Base-by-base conservation (phyloP, 2,329 filamentous ascomycete species). In the Nigrospora osmanthi region DNA sequence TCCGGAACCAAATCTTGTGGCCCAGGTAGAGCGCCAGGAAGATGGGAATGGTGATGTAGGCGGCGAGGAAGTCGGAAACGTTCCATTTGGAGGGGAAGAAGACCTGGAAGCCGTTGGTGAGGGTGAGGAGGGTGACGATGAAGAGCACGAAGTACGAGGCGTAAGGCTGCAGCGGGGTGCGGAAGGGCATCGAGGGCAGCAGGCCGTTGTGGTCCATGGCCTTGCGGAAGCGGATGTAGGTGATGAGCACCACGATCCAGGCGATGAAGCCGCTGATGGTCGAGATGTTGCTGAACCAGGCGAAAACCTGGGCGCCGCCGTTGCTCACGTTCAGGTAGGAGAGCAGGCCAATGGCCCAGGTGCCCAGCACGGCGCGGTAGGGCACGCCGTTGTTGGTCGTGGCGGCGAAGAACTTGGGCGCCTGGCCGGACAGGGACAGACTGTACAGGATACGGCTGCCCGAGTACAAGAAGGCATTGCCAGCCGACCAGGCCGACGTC, bases 101-200 rank as follows among this genome's bases (percentile, higher is more conserved):
- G 13, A 85, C 76, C 33, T 81, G 76, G 63, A 89, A 91, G 1
- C 85, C 87, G 54, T 88, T 88, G 53, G 87, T 82, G 3, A 90
- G 63, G 1, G 75, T 78, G n/a, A 90, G 69, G 23, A 87, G 64
- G 3, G 62, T 58, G 43, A 88, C 74, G 19, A 80, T 58, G 14
- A 75, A 58, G 2, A 88, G 72, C 11, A 75, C 72, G 44, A 76
- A 64, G 55, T 73, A 87, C 0, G 83, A 76, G 2, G 78, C 79
- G 56, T 83, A 89, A 0, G 85, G 78, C 58, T 81, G 76, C 12
- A 72, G 58, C 0, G 66, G 64, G 0, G 76, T 75, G 42, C 56
- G 65, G 67, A 73, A 81, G 0, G 78, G 78, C 4, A 79, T 63
- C 2, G 60, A 62, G 17, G 71, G 55, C 32, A 75, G 53, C 51